Conservation (phyloP, 1,284 basidiomycete genomes). For the Leccinum solheimii region DNA sequence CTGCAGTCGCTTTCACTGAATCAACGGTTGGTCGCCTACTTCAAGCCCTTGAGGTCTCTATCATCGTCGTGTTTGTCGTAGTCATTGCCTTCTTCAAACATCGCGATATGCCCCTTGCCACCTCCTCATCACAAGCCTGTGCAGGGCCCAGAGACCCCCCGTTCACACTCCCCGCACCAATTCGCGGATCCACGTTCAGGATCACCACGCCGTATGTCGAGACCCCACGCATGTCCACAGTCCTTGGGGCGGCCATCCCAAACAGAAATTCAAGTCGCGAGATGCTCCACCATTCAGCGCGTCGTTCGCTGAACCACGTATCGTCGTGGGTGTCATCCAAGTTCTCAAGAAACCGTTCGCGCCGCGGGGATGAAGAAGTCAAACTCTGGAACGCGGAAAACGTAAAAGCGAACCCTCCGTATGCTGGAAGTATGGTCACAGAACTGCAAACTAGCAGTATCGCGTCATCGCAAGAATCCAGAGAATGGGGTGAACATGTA, state of each 20-base stretch:
- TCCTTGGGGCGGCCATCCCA: constrained; percentile 8
- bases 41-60: constrained; percentile 65
- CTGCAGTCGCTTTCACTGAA: constrained; percentile 66
- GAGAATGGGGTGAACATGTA: constrained; percentile 6
- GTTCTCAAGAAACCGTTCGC: constrained; percentile 26
- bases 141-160: background rate
- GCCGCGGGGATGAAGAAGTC: constrained; percentile 30
- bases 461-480: constrained; percentile 6
- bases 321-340: constrained; percentile 38
- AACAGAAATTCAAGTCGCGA: constrained; percentile 20
- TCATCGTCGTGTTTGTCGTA: constrained; percentile 58
- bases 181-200: constrained; percentile 31
- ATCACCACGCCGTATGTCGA: constrained; percentile 33
- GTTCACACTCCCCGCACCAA: constrained; percentile 22
- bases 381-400: constrained; percentile 41
- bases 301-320: constrained; percentile 32
- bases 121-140: background rate
- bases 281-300: constrained; percentile 19
- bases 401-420: constrained; percentile 7
- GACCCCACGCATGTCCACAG: constrained; percentile 27
- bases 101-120: constrained; percentile 6
- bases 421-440: constrained; percentile 2
- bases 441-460: constrained; percentile 1
- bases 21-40: constrained; percentile 69
- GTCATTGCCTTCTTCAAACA: constrained; percentile 48